Evolutionary conservation across 129 eudicot species (phyloP), one percentile per base, ranked within the genome.

Genomic region (Silybum marianum): DNA sequence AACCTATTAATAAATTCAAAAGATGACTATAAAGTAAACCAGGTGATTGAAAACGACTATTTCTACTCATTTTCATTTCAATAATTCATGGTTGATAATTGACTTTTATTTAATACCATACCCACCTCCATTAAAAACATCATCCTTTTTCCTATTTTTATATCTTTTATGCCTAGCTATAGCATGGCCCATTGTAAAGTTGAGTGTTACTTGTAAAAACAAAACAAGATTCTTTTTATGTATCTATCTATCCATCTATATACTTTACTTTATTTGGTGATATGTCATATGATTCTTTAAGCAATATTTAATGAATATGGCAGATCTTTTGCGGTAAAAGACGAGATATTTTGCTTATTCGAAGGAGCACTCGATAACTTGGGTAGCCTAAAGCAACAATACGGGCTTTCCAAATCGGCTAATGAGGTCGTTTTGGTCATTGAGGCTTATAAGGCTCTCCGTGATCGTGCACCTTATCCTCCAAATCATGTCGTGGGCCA

Each of bases 401-500:
- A 95, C 44, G 99, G 97, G 25, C 95, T 95, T 12, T 89, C 90
- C 48, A 95, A 95, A 84, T 86, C 97, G 0, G 99, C 95, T 16
- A 92, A 88, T 30, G 99, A 95, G 89, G 96, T 93, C 12, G 78
- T 95, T 82, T 88, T 95, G 87, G 88, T 95, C 71, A 92, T 95
- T 6, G 99, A 95, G 80, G 97, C 98, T 14, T 95, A 92, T 84
- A 95, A 90, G 85, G 89, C 98, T 32, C 97, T 95, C 39, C 98
- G 98, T 48, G 97, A 95, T 68, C 87, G 98, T 2, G 98, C 98
- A 32, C 98, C 98, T 73, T 90, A 92, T 72, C 97, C 98, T 78
- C 85, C 97, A n/a, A 95, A 81, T 89, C 98, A 90, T 84, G 96
- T 95, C 60, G 93, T 92, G 30, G 96, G 97, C 71, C 99, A 95